Evolutionary conservation across 257 asterid genomes (phyloP), one percentile per base, ranked within the genome.

Genomic region (Euphrasia confusa): DNA sequence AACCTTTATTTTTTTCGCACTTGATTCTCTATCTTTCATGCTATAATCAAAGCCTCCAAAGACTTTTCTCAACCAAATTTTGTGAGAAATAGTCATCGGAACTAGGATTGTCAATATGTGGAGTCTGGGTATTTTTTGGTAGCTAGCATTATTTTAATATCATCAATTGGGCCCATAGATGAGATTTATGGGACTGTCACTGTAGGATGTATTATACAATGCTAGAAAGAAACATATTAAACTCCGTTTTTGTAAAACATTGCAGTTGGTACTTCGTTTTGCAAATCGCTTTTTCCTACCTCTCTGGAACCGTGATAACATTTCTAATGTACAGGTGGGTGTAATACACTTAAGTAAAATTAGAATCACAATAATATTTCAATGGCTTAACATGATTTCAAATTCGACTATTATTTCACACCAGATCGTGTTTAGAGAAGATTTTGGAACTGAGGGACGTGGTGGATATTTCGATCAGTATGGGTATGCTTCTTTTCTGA

Each of bases 401-500:
- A 28, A 48, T 37, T 72, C 68, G 58, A 53, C 52, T 65, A 45
- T 52, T 58, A 33, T 39, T 49, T 26, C 58, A 53, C 63, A 64
- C 53, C 85, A 93, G 99, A 93, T 93, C 69, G 99, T 93, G 72
- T 93, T 93, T 71, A 83, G 96, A 77, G 99, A 93, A 78, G 97
- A 93, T 84, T 93, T 93, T 67, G 99, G 99, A 72, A 89, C 95
- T 50, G 97, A 93, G 61, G 99, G 99, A 9, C 99, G 99, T 15
- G 99, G 99, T 73, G 99, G 99, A 78, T 93, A 93, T 76, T 93
- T 93, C 65, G 96, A 93, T 73, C 84, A 93, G 74, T 93, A 93
- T 64, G 99, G 99, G 97, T 89, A 83, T 73, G 87, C 73, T 72
- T 73, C 60, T 13, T 3, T 54, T 49, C 15, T 61, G 40, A 35